Percentiles rank a stretch among this genome's conserved stretches.
These are phyloP conservation scores for Daphne laureola DNA, from an alignment of 441 rosid species.

Conservation along the genomic window DNA sequence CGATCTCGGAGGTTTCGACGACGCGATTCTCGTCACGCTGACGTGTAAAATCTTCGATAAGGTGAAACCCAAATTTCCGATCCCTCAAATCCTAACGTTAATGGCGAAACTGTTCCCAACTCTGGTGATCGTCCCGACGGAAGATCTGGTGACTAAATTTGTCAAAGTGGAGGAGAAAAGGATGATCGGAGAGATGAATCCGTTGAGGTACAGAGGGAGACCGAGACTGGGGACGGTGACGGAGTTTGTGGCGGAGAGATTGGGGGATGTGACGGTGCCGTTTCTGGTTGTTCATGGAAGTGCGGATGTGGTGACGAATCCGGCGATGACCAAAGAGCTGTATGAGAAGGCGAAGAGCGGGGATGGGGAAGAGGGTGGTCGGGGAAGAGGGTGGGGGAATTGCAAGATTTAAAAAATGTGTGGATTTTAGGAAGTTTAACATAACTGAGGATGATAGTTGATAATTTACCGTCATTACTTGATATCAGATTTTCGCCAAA, in stretches of 20 bases:
- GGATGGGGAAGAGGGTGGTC: too few relatives aligned
- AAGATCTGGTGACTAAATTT: slow-evolving; percentile 47
- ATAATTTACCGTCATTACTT: too few relatives aligned
- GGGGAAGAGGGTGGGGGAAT: too few relatives aligned
- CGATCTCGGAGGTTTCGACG: slow-evolving; percentile 43
- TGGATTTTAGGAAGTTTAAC: too few relatives aligned
- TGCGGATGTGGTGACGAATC: slow-evolving; percentile 82
- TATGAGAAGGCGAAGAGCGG: slow-evolving; percentile 44
- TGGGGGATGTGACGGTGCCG: slow-evolving; percentile 53
- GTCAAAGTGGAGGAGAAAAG: slow-evolving; percentile 61
- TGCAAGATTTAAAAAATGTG: too few relatives aligned
- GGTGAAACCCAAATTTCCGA: slow-evolving; percentile 73
- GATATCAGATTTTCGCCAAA: too few relatives aligned
- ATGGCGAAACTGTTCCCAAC: slow-evolving; percentile 68
- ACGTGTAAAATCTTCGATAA: slow-evolving; percentile 81
- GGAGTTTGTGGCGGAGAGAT: slow-evolving; percentile 40
- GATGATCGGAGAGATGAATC: slow-evolving; percentile 48
- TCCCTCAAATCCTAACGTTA: slow-evolving; percentile 39
- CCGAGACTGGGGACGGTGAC: slow-evolving; percentile 79
- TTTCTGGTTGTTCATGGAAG: slow-evolving; percentile 74
- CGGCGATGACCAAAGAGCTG: slow-evolving; percentile 60
- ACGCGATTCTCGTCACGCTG: slow-evolving; percentile 72
- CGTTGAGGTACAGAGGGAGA: slow-evolving; percentile 57
- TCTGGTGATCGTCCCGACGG: slow-evolving; percentile 63
- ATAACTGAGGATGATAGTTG: too few relatives aligned